Percentiles rank a stretch among this genome's conserved stretches.
phyloP scores from a whole-genome alignment of 2,329 filamentous ascomycete species.

The Fusarium guadeloupense region DNA sequence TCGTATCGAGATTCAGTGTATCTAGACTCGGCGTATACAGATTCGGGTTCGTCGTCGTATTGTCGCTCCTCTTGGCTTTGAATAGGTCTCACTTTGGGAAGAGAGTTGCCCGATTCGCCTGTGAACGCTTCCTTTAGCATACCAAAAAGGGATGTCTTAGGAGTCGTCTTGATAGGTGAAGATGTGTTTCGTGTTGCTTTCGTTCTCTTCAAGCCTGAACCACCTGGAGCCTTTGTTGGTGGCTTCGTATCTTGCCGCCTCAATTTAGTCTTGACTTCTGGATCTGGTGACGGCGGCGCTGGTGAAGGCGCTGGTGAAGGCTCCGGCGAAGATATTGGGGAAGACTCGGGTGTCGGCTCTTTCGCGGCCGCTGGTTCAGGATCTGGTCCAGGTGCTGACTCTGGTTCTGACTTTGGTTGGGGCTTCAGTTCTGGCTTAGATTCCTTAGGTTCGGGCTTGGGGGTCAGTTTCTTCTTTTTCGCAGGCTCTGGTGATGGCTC shows the following conservation, averaged over 20 bases:
- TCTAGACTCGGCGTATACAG: slow-evolving; percentile 38
- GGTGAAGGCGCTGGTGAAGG: slow-evolving; percentile 11
- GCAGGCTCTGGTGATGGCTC: slow-evolving; percentile 24
- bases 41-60: slow-evolving; percentile 41
- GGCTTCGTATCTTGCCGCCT: slow-evolving; percentile 34
- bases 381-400: slow-evolving; percentile 12
- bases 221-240: slow-evolving; percentile 31
- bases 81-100: slow-evolving; percentile 57
- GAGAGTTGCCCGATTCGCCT: slow-evolving; percentile 64
- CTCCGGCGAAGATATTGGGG: slow-evolving; percentile 11
- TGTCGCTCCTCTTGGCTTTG: slow-evolving; percentile 57
- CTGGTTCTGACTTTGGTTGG: not conserved
- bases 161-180: slow-evolving; percentile 57
- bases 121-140: slow-evolving; percentile 69
- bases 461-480: slow-evolving; percentile 12
- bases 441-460: slow-evolving; percentile 2
- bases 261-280: slow-evolving; percentile 26
- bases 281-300: slow-evolving; percentile 25
- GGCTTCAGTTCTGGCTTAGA: not conserved
- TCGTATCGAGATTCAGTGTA: slow-evolving; percentile 31
- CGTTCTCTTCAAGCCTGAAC: slow-evolving; percentile 61
- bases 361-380: slow-evolving; percentile 4
- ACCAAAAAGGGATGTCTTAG: slow-evolving; percentile 65
- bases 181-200: slow-evolving; percentile 62
- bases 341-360: slow-evolving; percentile 15